Evolutionary conservation across 176 grass and related monocot genomes (phyloP), one percentile per base, ranked within the genome.

Genomic region (Aegilops umbellulata): DNA sequence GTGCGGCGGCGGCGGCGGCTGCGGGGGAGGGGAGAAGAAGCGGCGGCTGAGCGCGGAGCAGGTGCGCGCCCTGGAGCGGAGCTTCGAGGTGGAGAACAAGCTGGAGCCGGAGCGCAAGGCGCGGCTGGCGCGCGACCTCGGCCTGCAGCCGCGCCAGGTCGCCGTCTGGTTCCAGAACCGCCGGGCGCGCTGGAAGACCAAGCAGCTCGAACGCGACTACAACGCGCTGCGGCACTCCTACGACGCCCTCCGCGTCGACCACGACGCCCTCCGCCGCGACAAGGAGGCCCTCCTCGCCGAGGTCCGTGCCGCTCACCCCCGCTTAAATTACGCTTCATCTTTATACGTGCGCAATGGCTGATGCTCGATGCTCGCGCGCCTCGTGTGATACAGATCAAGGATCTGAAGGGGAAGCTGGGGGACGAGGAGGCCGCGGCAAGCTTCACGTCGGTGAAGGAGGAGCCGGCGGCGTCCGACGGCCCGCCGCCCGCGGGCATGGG

Each of bases 101-200:
- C 83, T 97, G 73, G 95, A 97, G 91, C 91, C 95, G 9, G 93
- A 97, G 89, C 91, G 87, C 55, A 97, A 97, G 91, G 78, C 84
- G 7, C 81, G 91, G 27, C 93, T 97, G 83, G 93, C 95, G 11
- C 80, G 87, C 62, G 95, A 97, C 58, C 93, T 97, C 16, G 93
- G 93, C 42, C 89, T 97, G 69, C 95, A 97, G 93, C 95, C 93
- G 32, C 93, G 95, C 25, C 95, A 97, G 72, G 93, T 97, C 31
- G 95, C 95, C 23, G 91, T 97, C 60, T 97, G 95, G 95, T 97
- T 97, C 87, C 95, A 97, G 91, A 97, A 97, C 91, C 95, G 95
- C 62, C 95, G 95, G 32, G 95, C 95, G 31, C 89, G 95, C 15
- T 97, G 90, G 95, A 97, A 97, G 91, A 97, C 95, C 25, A 97